phyloP scores from a whole-genome alignment of 1,284 basidiomycete genomes.

The Ustilago cynodontis region DNA sequence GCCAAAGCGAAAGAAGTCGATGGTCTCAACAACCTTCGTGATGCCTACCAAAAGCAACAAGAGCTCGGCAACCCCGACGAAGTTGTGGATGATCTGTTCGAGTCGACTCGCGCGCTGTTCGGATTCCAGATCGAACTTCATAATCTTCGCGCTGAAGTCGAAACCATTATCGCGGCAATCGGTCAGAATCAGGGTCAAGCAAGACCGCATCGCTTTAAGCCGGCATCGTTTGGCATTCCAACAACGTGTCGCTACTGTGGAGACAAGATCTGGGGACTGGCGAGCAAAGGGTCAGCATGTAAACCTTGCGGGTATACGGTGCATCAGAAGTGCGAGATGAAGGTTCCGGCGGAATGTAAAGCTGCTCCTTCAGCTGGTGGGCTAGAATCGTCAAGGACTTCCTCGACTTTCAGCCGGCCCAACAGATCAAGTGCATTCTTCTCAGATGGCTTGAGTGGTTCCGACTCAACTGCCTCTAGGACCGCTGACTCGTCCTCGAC shows the following conservation, averaged over 20 bases:
- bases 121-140: constrained; percentile 46
- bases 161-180: constrained; percentile 38
- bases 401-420: constrained; percentile 4
- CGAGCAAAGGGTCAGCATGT: constrained; percentile 54
- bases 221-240: constrained; percentile 55
- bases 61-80: constrained; percentile 54
- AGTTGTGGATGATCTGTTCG: constrained; percentile 58
- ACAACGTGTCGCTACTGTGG: constrained; percentile 56
- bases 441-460: background rate
- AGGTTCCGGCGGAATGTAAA: constrained; percentile 58
- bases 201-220: constrained; percentile 58
- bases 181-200: constrained; percentile 52
- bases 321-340: constrained; percentile 62
- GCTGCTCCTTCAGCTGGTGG: constrained; percentile 24
- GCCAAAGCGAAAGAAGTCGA: constrained; percentile 47
- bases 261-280: constrained; percentile 57
- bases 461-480: background rate
- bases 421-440: constrained; percentile 23
- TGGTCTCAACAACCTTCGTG: constrained; percentile 52
- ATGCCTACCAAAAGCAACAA: constrained; percentile 45
- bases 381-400: background rate
- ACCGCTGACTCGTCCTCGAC: constrained; percentile 2
- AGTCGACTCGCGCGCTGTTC: constrained; percentile 28
- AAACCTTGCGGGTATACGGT: constrained; percentile 60
- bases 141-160: constrained; percentile 46